phyloP scores from a whole-genome alignment of 2,329 filamentous ascomycete genomes.

The Penicillium sp. region DNA sequence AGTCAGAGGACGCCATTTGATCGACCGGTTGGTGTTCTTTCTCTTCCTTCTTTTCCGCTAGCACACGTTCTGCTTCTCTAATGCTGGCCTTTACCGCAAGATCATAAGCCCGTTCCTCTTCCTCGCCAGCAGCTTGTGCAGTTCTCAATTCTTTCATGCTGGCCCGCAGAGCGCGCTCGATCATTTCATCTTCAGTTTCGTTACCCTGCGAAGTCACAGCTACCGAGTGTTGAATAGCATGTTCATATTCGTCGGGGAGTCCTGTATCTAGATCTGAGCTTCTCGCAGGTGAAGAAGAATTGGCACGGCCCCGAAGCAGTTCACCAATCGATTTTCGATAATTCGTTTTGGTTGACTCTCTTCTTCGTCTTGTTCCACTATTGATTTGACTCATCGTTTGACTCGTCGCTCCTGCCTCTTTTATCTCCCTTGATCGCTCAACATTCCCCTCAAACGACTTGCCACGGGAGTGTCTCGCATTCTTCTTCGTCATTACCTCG shows the following conservation, averaged over 20 bases:
- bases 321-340: not conserved
- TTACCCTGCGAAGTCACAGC: slow-evolving; percentile 67
- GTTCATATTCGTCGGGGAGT: slow-evolving; percentile 58
- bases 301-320: slow-evolving; percentile 2
- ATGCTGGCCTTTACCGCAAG: slow-evolving; percentile 51
- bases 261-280: not conserved
- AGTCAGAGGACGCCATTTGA: not conserved
- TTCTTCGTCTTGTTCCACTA: not conserved
- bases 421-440: not conserved
- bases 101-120: slow-evolving; percentile 45
- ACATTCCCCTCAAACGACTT: slow-evolving; percentile 20
- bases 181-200: slow-evolving; percentile 62
- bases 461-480: slow-evolving; percentile 41
- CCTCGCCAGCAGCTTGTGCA: slow-evolving; percentile 29
- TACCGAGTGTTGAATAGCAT: slow-evolving; percentile 67
- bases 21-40: not conserved
- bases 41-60: slow-evolving; percentile 16
- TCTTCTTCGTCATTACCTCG: slow-evolving; percentile 51
- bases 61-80: slow-evolving; percentile 35
- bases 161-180: slow-evolving; percentile 71
- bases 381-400: not conserved
- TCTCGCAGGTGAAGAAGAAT: slow-evolving; percentile 3
- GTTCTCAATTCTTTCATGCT: slow-evolving; percentile 59
- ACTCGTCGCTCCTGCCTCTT: not conserved
- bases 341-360: slow-evolving; percentile 8